Evolutionary conservation across 768 basidiomycete species (phyloP), one percentile per base, ranked within the genome.

Genomic region (Sarcomyxa edulis): DNA sequence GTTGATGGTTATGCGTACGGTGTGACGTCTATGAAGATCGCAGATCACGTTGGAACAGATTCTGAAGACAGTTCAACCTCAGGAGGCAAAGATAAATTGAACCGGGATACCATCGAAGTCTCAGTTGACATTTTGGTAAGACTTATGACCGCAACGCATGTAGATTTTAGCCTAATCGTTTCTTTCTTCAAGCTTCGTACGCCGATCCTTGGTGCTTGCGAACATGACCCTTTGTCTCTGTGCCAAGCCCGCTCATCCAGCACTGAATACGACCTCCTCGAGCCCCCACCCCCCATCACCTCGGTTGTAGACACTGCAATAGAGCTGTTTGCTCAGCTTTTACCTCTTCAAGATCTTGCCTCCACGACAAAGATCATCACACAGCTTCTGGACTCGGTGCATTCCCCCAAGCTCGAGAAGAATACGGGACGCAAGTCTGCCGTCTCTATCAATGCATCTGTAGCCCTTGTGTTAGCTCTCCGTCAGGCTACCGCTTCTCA

Each of bases 1-100:
- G 69, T 73, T 2, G 95, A 98, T 57, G 89, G 91, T 5, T 95
- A 92, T 60, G 94, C 81, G 0, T 93, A 90, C 60, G 95, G 95
- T 0, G 81, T 96, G 2, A 89, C 90, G 3, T 84, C 73, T 29
- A 62, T 81, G 15, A 74, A 80, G 32, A 58, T 78, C 15, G 54
- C 60, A 9, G 70, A 77, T 33, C 68, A 74, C 37, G 61, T 68
- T 22, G 59, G 59, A 23, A 49, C 57, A 19, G 51, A 52, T 27
- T 50, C 53, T 6, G 62, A 63, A 25, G 62, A 61, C 24, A 58
- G 64, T 11, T 43, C 54, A 14, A 43, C 56, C 3, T 51, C 51
- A 12, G 53, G 53, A 19, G 62, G 58, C 8, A 66, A 65, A 39
- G 76, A 81, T 39, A 68, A 66, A 49, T 59, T 84, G 39, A 85